Base-by-base conservation (phyloP, 176 grass and related monocot genomes). In the Hyparrhenia diplandra region DNA sequence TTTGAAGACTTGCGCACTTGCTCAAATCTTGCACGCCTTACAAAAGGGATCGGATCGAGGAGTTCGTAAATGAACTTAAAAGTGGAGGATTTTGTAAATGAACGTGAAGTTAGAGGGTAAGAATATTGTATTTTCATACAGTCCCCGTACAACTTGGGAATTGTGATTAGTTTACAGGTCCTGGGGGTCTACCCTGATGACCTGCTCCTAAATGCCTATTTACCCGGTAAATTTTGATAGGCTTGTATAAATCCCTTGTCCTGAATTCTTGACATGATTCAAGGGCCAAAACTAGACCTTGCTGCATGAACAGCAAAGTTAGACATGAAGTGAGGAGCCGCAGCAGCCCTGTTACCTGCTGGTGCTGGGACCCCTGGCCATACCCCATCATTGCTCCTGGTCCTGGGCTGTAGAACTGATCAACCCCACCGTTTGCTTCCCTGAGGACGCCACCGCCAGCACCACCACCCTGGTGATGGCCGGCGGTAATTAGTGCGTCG, bases 201-300 rank as follows among this genome's bases (percentile, higher is more conserved):
- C 55, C 20, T 47, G 65, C 17, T 49, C 30, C 43, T 72, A 72
- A 72, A n/a, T n/a, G n/a, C n/a, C n/a, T n/a, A n/a, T n/a, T n/a
- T n/a, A n/a, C n/a, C n/a, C n/a, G n/a, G n/a, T n/a, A 72, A 72
- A 24, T 45, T 43, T 45, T 40, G 9, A 58, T 46, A n/a, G 2
- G 11, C 23, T 64, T 78, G 58, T 55, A 58, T 73, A 34, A 46
- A 31, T 58, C 30, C 18, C 30, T 36, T 52, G 41, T 18, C 49
- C 23, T 35, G 5, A 21, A 20, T 25, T 16, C 12, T 17, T 66
- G 34, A 46, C 7, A 11, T 65, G 32, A 46, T 62, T 94, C 85
- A 93, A 47, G 90, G 88, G 75, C 80, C 85, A 83, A 89, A 97
- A 18, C 82, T 83, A 78, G 60, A 82, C 43, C 90, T 89, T 51